A percentile compares a stretch with the other conserved stretches of the same genome.
These are phyloP conservation scores for Coniochaeta ligniaria DNA, from an alignment of 2,329 filamentous ascomycete species.

Conservation along the genomic window DNA sequence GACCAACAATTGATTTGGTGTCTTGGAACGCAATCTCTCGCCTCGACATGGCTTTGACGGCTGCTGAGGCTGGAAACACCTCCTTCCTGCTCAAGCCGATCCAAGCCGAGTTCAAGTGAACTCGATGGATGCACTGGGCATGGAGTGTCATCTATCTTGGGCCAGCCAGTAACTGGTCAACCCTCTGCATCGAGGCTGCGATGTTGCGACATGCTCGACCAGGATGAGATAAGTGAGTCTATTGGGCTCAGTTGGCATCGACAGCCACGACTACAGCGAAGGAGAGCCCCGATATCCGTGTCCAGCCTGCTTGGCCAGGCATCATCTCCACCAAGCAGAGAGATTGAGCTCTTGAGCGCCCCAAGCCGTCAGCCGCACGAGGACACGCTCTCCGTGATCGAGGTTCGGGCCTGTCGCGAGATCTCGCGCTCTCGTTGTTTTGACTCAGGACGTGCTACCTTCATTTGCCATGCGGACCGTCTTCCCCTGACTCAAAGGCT, in stretches of 20 bases:
- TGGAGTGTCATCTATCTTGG: not conserved
- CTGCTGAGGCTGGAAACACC: not conserved
- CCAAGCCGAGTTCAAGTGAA: not conserved
- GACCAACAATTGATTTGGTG: slow-evolving; percentile 2
- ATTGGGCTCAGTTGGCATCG: not conserved
- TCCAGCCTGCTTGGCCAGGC: not conserved
- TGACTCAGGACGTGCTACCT: not conserved
- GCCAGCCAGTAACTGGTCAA: not conserved
- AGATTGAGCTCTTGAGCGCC: not conserved
- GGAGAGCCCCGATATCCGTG: not conserved
- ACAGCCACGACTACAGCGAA: not conserved
- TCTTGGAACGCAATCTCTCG: not conserved
- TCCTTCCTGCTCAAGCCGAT: not conserved
- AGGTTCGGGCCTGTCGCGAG: not conserved
- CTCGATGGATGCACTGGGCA: not conserved
- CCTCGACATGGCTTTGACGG: not conserved
- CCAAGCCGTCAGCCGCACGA: not conserved
- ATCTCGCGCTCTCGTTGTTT: not conserved
- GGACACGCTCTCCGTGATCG: not conserved
- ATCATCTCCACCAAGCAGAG: not conserved
- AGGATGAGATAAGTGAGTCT: not conserved
- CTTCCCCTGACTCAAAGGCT: not conserved
- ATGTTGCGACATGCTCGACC: not conserved
- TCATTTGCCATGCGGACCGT: not conserved
- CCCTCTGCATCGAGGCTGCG: not conserved